Base-by-base conservation (phyloP, 768 basidiomycete species). In the Mycena filopes region DNA sequence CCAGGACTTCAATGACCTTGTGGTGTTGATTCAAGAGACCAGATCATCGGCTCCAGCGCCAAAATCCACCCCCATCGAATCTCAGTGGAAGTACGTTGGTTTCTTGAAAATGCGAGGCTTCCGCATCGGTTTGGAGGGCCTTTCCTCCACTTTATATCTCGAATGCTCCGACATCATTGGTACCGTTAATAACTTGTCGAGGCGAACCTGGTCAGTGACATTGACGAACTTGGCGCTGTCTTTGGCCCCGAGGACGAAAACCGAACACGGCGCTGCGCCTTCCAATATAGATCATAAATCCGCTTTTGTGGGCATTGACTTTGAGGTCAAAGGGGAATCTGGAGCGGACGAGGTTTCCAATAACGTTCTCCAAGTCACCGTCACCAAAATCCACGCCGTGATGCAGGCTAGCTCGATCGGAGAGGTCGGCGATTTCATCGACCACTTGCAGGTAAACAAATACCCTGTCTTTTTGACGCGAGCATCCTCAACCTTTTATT, bases 381-480 rank as follows among this genome's bases (percentile, higher is more conserved):
- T 96, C 25, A 87, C 86, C 10, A 93, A 91, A 75, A 87, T 95
- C 3, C 94, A 98, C 72, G 95, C 96, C 1, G 92, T 97, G 36
- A 90, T 98, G 91, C 95, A 96, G 75, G 91, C 96, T 12, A 94
- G 93, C 67, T 96, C 97, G 0, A 90, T 98, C 54, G 91, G 91
- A 23, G 93, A 97, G 73, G 80, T 98, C 10, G 93, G 91, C 18
- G 96, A 98, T 74, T 94, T 95, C 67, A 76, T 95, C 42, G 95
- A 97, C 73, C 84, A 94, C 70, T 80, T 94, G 43, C 94, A 93
- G 84, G 94, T 91, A 79, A 56, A 33, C 7, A 60, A 33, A 21
- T n/a, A n/a, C n/a, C 48, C 47, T 49, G 65, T 33, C 48, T 33
- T 58, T 33, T 26, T 20, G 16, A 29, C 26, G 16, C 2, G 11